Base-by-base conservation (phyloP, 495 filamentous ascomycete genomes). In the Podospora anserina region DNA sequence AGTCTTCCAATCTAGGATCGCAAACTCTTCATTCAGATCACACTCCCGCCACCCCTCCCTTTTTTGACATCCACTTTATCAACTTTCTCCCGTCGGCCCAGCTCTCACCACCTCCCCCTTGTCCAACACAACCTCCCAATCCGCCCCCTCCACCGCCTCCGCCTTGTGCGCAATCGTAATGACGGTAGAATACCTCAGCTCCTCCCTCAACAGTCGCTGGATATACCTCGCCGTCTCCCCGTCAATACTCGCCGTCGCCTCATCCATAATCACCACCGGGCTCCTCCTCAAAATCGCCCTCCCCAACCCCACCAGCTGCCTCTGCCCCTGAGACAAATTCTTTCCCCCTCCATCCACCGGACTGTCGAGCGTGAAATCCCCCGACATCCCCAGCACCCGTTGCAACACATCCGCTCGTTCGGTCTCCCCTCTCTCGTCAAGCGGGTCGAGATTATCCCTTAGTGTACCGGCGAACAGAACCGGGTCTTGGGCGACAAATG, bases 191-290 rank as follows among this genome's bases (percentile, higher is more conserved):
- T 88, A 81, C 61, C 77, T 81, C 80, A 95, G 81, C 81, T 94
- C 92, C 71, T 91, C 88, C 34, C 89, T 78, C 65, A 96, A 75
- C 44, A 95, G 81, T 72, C 87, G 82, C 80, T 96, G 92, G 60
- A 95, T 92, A 65, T 88, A 83, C 71, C 86, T 78, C n/a, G 91
- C 90, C 1, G 91, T 95, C 75, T 89, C 87, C 69, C 84, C 84
- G 72, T 96, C 92, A 68, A 96, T 92, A 16, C 87, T 90, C 18
- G 92, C 92, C n/a, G 92, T 96, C 19, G 92, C 92, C 77, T 93
- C 91, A 70, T 93, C 91, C 69, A 93, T 76, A 58, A 93, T 78
- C 28, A 89, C 83, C 44, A 90, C 82, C 63, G 83, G 83, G 20
- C 84, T 85, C n/a, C 83, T 76, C 39, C 85, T 75, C n/a, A 88